A percentile compares a stretch with the other conserved stretches of the same genome.
Conservation (phyloP, 2,329 filamentous ascomycete genomes). For the Exophiala mesophila region DNA sequence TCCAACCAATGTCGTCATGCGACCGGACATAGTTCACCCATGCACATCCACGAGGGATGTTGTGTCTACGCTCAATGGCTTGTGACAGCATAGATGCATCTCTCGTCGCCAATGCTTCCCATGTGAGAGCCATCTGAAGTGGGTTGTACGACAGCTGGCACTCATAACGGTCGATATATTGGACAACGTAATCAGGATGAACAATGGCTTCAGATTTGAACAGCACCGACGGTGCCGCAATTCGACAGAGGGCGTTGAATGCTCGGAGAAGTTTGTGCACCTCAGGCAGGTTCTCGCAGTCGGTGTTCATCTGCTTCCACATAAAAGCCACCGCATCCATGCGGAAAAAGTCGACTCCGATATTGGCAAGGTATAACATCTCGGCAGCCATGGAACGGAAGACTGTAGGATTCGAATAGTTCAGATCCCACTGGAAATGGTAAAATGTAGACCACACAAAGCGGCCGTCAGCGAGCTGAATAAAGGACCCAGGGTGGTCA, state of each 20-base stretch:
- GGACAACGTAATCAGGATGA: constrained; percentile 24
- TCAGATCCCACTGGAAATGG: constrained; percentile 26
- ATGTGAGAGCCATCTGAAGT: constrained; percentile 25
- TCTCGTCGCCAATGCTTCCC: constrained; percentile 24
- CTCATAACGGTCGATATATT: constrained; percentile 25
- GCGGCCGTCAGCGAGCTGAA: constrained; percentile 24
- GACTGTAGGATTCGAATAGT: constrained; percentile 25
- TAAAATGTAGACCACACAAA: constrained; percentile 26
- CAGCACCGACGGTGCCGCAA: constrained; percentile 23
- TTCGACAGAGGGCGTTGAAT: constrained; percentile 24
- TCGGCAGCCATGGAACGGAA: constrained; percentile 26
- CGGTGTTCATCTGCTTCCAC: constrained; percentile 27
- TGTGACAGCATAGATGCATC: constrained; percentile 24
- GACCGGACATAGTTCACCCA: constrained; percentile 27
- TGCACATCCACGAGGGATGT: constrained; percentile 23
- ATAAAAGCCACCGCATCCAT: constrained; percentile 27
- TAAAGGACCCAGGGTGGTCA: constrained; percentile 25
- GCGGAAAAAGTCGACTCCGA: constrained; percentile 25
- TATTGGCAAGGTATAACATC: constrained; percentile 25
- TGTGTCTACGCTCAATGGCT: constrained; percentile 25
- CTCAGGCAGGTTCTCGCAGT: constrained; percentile 25
- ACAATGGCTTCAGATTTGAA: constrained; percentile 27
- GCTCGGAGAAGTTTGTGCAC: constrained; percentile 26
- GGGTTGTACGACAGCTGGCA: constrained; percentile 26
- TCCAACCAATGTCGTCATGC: constrained; percentile 26